Conservation (phyloP, 768 basidiomycete species). For the Zangia roseola region DNA sequence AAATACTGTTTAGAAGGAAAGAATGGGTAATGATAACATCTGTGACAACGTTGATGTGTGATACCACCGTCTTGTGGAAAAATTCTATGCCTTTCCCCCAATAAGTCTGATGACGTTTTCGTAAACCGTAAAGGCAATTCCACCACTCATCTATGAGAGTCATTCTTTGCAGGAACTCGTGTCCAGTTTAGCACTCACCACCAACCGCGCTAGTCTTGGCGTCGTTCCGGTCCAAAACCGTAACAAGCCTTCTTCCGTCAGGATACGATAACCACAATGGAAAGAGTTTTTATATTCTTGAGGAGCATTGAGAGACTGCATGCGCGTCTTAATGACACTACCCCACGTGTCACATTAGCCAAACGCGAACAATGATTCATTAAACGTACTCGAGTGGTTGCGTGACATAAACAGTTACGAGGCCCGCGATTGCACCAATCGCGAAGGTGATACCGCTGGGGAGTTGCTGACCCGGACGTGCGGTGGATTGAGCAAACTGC, state of each 20-base stretch:
- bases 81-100: conserved; percentile 24
- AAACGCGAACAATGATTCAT: not conserved
- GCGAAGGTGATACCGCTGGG: conserved; percentile 90
- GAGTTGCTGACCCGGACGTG: conserved; percentile 78
- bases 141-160: conserved; percentile 74
- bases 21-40: not conserved
- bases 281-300: conserved; percentile 89
- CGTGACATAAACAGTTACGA: conserved; percentile 91
- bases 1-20: conserved; percentile 14
- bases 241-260: conserved; percentile 88
- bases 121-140: conserved; percentile 91
- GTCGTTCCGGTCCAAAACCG: conserved; percentile 98
- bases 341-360: not conserved
- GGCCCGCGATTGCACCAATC: conserved; percentile 89
- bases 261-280: conserved; percentile 93
- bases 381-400: conserved; percentile 75
- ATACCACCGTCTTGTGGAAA: not conserved
- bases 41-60: not conserved
- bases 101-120: conserved; percentile 72
- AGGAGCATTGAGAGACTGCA: conserved; percentile 89
- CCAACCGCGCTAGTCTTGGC: conserved; percentile 79
- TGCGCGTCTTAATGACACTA: conserved; percentile 96
- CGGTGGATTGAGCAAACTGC: conserved; percentile 85
- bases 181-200: conserved; percentile 49
- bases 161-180: not conserved